Conservation (phyloP, 139 green algal species). For the Limnomonas spitsbergensis region DNA sequence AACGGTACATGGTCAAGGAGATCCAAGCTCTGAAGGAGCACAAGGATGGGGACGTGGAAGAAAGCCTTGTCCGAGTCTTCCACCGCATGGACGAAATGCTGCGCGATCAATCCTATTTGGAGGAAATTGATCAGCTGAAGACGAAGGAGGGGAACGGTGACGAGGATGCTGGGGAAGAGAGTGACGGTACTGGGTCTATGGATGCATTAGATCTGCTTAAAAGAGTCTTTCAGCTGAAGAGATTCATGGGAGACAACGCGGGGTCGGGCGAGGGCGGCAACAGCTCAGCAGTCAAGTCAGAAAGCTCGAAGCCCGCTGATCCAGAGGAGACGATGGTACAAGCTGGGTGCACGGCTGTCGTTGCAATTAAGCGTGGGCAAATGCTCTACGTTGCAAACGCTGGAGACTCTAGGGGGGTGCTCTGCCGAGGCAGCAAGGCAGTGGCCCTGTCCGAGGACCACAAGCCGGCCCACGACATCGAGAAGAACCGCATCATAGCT, state of each 20-base stretch:
- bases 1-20: conserved; percentile 72
- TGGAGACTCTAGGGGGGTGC: conserved; percentile 83
- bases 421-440: conserved; percentile 61
- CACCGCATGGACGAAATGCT: conserved; percentile 68
- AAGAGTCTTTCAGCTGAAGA: conserved; percentile 56
- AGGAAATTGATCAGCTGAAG: conserved; percentile 59
- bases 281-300: not conserved
- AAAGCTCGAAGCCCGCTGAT: not conserved
- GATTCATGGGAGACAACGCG: conserved; percentile 29
- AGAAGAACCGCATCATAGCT: conserved; percentile 74
- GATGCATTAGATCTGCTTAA: conserved; percentile 62
- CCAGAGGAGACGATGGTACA: conserved; percentile 46
- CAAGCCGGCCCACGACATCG: conserved; percentile 73
- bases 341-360: conserved; percentile 83
- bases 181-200: conserved; percentile 37
- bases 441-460: conserved; percentile 80
- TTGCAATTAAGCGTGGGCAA: conserved; percentile 70
- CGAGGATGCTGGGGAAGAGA: conserved; percentile 22
- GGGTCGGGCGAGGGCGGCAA: conserved; percentile 4
- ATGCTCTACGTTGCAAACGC: conserved; percentile 87
- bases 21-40: conserved; percentile 60
- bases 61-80: conserved; percentile 67
- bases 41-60: conserved; percentile 52
- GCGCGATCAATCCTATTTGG: conserved; percentile 14
- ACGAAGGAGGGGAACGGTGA: conserved; percentile 45